Base-by-base conservation (phyloP, 768 basidiomycete genomes). In the Tremella yokohamensis region DNA sequence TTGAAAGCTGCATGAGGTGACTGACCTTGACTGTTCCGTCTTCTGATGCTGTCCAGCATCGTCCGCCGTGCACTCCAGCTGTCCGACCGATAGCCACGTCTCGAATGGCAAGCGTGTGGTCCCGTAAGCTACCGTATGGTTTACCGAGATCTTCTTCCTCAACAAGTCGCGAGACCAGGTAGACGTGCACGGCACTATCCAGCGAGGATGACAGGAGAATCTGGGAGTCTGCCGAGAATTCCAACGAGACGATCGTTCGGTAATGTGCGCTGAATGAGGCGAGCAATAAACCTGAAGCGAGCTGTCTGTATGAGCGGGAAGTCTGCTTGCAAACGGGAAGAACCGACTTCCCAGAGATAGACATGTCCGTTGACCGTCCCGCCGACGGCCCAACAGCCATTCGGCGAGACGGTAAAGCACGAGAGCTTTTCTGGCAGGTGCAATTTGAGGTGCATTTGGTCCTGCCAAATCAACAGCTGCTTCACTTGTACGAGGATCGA, bases 261-360 rank as follows among this genome's bases (percentile, higher is more conserved):
- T 98, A 99, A 76, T 98, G 94, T 16, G 93, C 93, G 60, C 97
- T 93, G 85, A 92, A 92, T 0, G 88, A 83, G 65, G 87, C 85
- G 79, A 85, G 90, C 47, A 97, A 79, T 53, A 93, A 85, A n/a
- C 93, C 93, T n/a, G 93, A 96, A 9, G 87, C 81, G 64, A 90
- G 81, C 91, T 96, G 78, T 59, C 54, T 20, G 49, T 44, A n/a
- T 57, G 18, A 52, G 22, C n/a, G 13, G 12, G 40, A 22, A 34
- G 15, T 40, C 19, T 8, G 19, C n/a, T 49, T 48, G n/a, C n/a
- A n/a, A n/a, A n/a, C n/a, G n/a, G n/a, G n/a, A n/a, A 24, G 34
- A 22, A 82, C 85, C 68, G 64, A 86, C 92, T 88, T 97, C 93
- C 96, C 96, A 99, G 1, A 99, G 78, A 71, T 93, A 93, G 67